Evolutionary conservation across 2,329 filamentous ascomycete species (phyloP), one percentile per base, ranked within the genome.

Genomic region (Escovopsis weberi): DNA sequence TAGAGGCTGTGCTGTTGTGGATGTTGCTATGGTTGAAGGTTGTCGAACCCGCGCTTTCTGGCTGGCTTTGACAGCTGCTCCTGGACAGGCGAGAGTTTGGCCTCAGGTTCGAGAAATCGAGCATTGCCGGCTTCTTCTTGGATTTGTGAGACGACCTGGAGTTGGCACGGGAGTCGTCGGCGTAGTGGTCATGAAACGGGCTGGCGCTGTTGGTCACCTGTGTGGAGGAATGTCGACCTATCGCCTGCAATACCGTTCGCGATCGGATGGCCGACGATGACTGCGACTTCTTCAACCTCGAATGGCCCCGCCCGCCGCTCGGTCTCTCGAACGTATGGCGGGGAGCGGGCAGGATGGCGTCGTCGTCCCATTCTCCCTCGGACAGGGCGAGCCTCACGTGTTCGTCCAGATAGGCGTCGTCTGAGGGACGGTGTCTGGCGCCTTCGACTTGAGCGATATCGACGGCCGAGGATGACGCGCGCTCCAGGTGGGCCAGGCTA

Each of bases 181-280:
- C 35, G 53, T 54, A 49, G 49, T 70, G 65, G 43, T 69, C 33
- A 34, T 41, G 74, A 37, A 61, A 52, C 0, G 72, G 70, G 5
- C 69, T 53, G 4, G 70, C 72, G 49, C 72, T 75, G 19, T 72
- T 70, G 66, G 77, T 76, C 45, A 72, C 69, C 1, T 72, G 74
- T 37, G 64, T 69, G 0, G 72, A 75, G 0, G 74, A 75, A 53
- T 77, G 73, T 50, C 75, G 73, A 1, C 72, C 74, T 46, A 75
- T 68, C n/a, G 69, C 64, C 5, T 76, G 61, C 10, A 72, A 71
- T 39, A 72, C 63, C 50, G 72, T 74, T 56, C 68, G 73, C 1
- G 72, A 73, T 30, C 62, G 62, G 45, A 75, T 66, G n/a, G 72
- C 75, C 4, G 72, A 74, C 33, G 62, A 67, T 2, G 74, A 77